Percentiles rank a stretch among this genome's conserved stretches.
Conservation (phyloP, 345 rosid genomes). For the Acer negundo region DNA sequence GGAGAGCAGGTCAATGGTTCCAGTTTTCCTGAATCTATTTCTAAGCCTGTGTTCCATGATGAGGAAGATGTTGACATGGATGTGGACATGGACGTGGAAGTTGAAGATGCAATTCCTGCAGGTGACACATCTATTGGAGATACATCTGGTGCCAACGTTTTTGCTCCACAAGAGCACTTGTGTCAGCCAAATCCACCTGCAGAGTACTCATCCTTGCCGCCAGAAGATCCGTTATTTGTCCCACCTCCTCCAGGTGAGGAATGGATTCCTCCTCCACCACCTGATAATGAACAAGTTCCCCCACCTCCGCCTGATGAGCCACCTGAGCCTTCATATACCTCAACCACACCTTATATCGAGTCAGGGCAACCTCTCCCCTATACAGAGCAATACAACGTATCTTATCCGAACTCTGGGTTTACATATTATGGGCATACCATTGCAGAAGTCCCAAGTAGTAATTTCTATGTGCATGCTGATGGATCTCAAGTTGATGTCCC, state of each 20-base stretch:
- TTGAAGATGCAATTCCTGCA: constrained; percentile 60
- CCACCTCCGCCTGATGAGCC: constrained; percentile 77
- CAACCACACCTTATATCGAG: constrained; percentile 47
- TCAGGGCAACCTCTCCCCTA: constrained; percentile 51
- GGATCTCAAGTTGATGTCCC: constrained; percentile 63
- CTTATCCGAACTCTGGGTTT: constrained; percentile 53
- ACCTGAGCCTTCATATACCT: constrained; percentile 53
- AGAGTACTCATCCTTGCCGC: constrained; percentile 26
- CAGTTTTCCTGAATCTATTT: constrained; percentile 26
- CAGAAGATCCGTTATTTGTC: constrained; percentile 36
- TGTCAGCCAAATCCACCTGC: constrained; percentile 44
- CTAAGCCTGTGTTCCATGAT: constrained; percentile 29
- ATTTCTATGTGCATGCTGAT: constrained; percentile 64
- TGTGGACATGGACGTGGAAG: constrained; percentile 99
- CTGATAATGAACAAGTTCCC: constrained; percentile 74
- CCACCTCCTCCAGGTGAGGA: constrained; percentile 80
- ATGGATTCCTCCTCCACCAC: constrained; percentile 95
- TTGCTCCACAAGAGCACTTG: constrained; percentile 35
- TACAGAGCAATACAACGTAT: constrained; percentile 48
- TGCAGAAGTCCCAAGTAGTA: constrained; percentile 39
- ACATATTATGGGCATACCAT: constrained; percentile 55
- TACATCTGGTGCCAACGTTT: constrained; percentile 28
- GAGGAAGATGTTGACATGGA: constrained; percentile 90
- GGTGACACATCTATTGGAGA: constrained; percentile 22
- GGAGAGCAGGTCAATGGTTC: constrained; percentile 35